Base-by-base conservation (phyloP, 202 grass and related monocot species). In the Saccharum hybrid region DNA sequence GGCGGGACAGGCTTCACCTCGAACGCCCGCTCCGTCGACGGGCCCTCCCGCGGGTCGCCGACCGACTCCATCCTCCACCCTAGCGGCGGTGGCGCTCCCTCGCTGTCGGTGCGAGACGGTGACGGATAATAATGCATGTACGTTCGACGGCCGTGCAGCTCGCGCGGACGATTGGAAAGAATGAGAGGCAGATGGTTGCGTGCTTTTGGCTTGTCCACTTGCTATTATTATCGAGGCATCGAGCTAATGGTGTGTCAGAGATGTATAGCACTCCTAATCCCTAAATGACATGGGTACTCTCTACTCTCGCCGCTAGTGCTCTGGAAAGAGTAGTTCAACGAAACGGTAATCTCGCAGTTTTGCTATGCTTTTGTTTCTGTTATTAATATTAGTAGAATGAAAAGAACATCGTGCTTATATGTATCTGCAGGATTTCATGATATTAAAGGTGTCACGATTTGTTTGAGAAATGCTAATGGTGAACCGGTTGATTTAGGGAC, bases 21-120 rank as follows among this genome's bases (percentile, higher is more conserved):
- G 83, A 90, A 90, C 31, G 79, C 74, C 38, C 79, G 88, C 83
- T 90, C 83, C 79, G 74, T 90, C 79, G 88, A 86, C 59, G 88
- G 88, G n/a, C 88, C 83, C 60, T 89, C 88, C 48, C 88, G 74
- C 8, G 88, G 88, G 73, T 89, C 88, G 73, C 88, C 88, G 19
- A 89, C 62, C 31, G 78, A 3, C 88, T 89, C 88, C 88, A 86
- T 88, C 8, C 36, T 71, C 60, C 64, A 21, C 2, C 46, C 30
- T 18, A 6, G 18, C 4, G 79, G 31, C 42, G 43, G 40, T 52
- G 22, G 22, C 61, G 26, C 74, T 78, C 57, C 66, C 69, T 81
- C 63, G 66, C 40, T 28, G 5, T 52, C 30, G 70, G 41, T 72
- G 41, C 33, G 43, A 54, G 43, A 1, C 16, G 63, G 28, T 30